Base-by-base conservation (phyloP, 371 early-diverging fungal genomes). In the Homolaphlyctis polyrhiza region DNA sequence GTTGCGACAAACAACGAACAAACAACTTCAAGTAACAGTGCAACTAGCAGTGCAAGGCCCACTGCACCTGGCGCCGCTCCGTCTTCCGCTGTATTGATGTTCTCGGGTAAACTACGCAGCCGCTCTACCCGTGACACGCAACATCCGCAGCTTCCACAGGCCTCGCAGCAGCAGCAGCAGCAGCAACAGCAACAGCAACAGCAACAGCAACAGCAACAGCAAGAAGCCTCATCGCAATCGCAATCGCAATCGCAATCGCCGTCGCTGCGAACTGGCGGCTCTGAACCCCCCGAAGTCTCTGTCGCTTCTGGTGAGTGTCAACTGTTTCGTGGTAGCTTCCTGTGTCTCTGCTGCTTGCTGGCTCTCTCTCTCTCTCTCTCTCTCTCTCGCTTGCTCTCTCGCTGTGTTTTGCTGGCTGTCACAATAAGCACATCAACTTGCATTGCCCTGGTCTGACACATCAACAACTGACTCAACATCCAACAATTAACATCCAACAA, bases 141-240 rank as follows among this genome's bases (percentile, higher is more conserved):
- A n/a, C n/a, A n/a, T n/a, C n/a, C n/a, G n/a, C n/a, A n/a, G n/a
- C n/a, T n/a, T n/a, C n/a, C 58, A 48, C 27, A 67, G 2, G 57
- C 67, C 39, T 57, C 49, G 50, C 59, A 74, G 4, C 52, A 62
- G 33, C 39, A 57, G 11, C 68, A 65, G 61, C 64, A 58, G 70
- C 71, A n/a, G 4, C 49, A 25, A 63, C 33, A 2, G 47, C 36
- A 16, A 62, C 35, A 45, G 32, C 57, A 23, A 62, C 4, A 18
- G 36, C 25, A 1, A 2, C 35, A 35, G 57, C 62, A 33, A 34
- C 23, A 52, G 43, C 35, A 32, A 45, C 61, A 28, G 18, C 39
- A 18, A 39, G 11, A 39, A 18, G 11, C 11, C 39, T 39, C 39
- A 18, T 18, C 8, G 39, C 39, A 39, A 8, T 39, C 39, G 39